Base-by-base conservation (phyloP, 345 rosid genomes). In the Eutrema japonicum region DNA sequence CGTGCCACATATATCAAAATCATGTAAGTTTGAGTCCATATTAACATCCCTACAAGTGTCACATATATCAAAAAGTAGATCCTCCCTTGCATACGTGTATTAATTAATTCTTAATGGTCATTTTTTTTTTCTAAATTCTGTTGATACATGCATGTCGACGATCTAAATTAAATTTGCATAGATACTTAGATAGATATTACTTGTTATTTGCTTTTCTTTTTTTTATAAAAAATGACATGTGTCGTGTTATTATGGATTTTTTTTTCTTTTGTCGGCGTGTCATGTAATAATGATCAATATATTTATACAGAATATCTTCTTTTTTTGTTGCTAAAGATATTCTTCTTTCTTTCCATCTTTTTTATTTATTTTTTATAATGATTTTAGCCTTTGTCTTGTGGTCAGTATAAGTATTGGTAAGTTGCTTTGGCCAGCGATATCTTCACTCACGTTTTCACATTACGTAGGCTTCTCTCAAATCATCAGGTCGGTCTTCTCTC, bases 351-450 rank as follows among this genome's bases (percentile, higher is more conserved):
- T 62, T 29, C 9, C 58, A n/a, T 37, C 6, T 27, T 26, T 16
- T 16, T 16, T 16, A n/a, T 16, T 16, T 16, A 0, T 16, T 16
- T 16, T 16, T 16, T 0, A 16, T 16, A 16, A 16, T 16, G 16
- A 16, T 16, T 6, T 56, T 33, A 57, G 67, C 57, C 74, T 37
- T 36, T 30, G 51, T 27, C 45, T 43, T 9, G 7, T 11, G 13
- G 11, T 62, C 7, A 52, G 43, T 63, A 43, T 72, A 72, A 54
- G 47, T 72, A 72, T 33, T 45, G 30, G 7, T 62, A 48, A 37
- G 7, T 49, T 50, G 36, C 43, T 61, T 60, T 52, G 30, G 45
- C 53, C 62, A 50, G n/a, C 2, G 27, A 50, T 16, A 41, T 40
- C 46, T 32, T 42, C 62, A 52, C 51, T 30, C 7, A 72, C 48